phyloP scores from a whole-genome alignment of 345 rosid species.

The Syzygium aromaticum region DNA sequence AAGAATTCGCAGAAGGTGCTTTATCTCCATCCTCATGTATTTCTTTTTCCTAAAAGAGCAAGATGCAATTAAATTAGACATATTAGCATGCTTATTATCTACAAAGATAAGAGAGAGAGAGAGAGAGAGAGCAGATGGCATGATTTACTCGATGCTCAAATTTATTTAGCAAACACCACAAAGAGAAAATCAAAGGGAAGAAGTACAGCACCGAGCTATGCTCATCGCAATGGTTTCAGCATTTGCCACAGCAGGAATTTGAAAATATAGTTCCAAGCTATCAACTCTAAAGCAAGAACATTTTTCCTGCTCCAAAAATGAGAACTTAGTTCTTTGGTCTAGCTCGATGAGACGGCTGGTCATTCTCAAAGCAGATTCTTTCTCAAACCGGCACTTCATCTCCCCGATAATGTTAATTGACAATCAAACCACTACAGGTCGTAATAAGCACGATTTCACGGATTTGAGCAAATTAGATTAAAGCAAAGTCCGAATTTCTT shows the following conservation, averaged over 20 bases:
- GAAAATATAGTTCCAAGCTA: not conserved
- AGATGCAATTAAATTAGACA: not conserved
- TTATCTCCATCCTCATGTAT: constrained; percentile 33
- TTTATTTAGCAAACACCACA: not conserved
- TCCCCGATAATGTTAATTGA: not conserved
- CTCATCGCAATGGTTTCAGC: not conserved
- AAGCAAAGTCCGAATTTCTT: not conserved
- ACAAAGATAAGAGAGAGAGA: not conserved
- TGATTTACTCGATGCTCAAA: not conserved
- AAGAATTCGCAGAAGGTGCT: constrained; percentile 21
- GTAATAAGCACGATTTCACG: not conserved
- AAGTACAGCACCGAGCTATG: not conserved
- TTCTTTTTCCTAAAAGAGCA: constrained; percentile 32
- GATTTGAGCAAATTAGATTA: not conserved
- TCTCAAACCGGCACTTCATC: not conserved
- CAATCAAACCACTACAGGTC: not conserved
- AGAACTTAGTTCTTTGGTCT: not conserved
- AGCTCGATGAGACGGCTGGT: not conserved
- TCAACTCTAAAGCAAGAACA: not conserved
- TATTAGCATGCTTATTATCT: not conserved
- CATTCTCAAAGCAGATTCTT: not conserved
- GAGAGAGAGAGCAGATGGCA: not conserved
- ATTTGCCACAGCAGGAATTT: not conserved
- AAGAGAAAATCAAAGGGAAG: not conserved
- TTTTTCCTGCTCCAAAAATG: not conserved